Evolutionary conservation across 345 rosid genomes (phyloP), one percentile per base, ranked within the genome.

Genomic region (Salix viminalis): DNA sequence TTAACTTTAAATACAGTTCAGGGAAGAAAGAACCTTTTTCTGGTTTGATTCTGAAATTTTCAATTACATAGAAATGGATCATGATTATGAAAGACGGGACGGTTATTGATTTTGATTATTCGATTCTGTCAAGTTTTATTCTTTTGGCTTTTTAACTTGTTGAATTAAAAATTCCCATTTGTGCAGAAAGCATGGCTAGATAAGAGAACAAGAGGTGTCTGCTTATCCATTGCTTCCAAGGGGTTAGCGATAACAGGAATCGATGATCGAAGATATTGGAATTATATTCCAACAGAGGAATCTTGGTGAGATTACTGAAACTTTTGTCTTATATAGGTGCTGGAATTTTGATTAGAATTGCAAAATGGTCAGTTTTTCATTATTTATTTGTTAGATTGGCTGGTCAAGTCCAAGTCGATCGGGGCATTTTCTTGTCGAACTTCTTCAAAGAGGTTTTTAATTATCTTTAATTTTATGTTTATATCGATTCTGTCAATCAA

Each of bases 181-280:
- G 26, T 72, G 84, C 93, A 95, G 99, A 88, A 79, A 84, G 88
- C 86, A 50, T 95, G 99, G 99, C 84, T 95, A 5, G 97, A 90
- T 82, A 90, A 90, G 86, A 79, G 76, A 67, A 88, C 89, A 3
- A 88, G 94, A 60, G 91, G 88, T 65, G 87, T 91, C 56, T 93
- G 96, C 79, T 77, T 95, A 78, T 81, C 89, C 23, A 82, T 90
- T 72, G 88, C 90, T 68, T 82, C 92, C 3, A 93, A 87, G 76
- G 97, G 94, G 1, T 84, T 95, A 69, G 79, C 82, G 0, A 88
- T 95, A 62, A 95, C 97, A 0, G 97, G 99, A 71, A 88, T 93
- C 36, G 96, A 95, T 86, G 97, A 95, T 83, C 85, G 99, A 67
- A 87, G 99, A 86, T 93, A 95, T 71, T 95, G 99, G 99, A 95